Evolutionary conservation across 2,329 filamentous ascomycete genomes (phyloP).

Genomic region (Talaromyces sp.): DNA sequence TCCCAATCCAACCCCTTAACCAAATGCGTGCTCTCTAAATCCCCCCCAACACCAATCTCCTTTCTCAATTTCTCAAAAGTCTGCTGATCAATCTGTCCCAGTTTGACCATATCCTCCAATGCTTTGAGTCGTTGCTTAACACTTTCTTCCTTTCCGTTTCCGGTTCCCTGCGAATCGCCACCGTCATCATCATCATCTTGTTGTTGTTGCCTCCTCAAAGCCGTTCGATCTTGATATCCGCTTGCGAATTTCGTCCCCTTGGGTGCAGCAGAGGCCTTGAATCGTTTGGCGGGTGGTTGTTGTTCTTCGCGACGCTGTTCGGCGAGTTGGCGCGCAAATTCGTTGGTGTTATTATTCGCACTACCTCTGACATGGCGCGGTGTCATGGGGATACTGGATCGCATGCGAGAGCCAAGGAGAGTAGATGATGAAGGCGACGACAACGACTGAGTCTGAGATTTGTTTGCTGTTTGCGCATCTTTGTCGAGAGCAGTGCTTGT

Average conservation of each 20-base stretch:
- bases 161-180: constrained; percentile 38
- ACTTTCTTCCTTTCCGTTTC: constrained; percentile 49
- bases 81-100: constrained; percentile 73
- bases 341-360: constrained; percentile 35
- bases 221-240: constrained; percentile 80
- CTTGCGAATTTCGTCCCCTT: constrained; percentile 74
- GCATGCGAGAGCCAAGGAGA: constrained; percentile 64
- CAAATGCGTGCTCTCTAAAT: constrained; percentile 73
- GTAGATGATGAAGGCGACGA: constrained; percentile 41
- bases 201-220: constrained; percentile 47
- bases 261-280: constrained; percentile 67
- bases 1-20: constrained; percentile 90
- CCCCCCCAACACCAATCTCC: constrained; percentile 72
- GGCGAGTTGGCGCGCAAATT: constrained; percentile 80
- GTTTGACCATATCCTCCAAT: constrained; percentile 74
- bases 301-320: constrained; percentile 57
- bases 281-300: constrained; percentile 63
- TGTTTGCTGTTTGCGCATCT: background rate
- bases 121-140: constrained; percentile 65
- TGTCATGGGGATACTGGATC: constrained; percentile 86
- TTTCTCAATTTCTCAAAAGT: constrained; percentile 70
- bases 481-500: background rate
- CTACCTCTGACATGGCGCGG: constrained; percentile 65
- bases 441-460: constrained; percentile 16
- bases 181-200: constrained; percentile 49